Conservation (phyloP, 2,329 filamentous ascomycete species). For the Albophoma yamanashiensis region DNA sequence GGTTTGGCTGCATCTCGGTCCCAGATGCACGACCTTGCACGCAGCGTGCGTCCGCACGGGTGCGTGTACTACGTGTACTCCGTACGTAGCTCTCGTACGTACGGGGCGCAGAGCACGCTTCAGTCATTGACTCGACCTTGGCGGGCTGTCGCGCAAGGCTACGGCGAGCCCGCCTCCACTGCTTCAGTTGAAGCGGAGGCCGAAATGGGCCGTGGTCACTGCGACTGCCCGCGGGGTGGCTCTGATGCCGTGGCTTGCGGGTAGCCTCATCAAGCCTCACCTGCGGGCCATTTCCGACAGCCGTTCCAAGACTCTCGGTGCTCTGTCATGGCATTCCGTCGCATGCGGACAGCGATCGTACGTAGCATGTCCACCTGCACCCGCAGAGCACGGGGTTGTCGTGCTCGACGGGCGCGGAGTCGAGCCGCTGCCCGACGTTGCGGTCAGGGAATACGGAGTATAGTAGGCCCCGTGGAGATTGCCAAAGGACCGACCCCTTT, state of each 20-base stretch:
- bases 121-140: not conserved
- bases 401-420: not conserved
- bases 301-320: not conserved
- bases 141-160: not conserved
- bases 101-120: too few species aligned
- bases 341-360: not conserved
- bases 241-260: not conserved
- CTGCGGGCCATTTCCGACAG: not conserved
- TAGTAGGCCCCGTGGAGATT: not conserved
- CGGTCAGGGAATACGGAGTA: not conserved
- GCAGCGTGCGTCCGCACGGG: too few species aligned
- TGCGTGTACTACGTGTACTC: too few species aligned
- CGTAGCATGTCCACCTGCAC: not conserved
- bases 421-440: not conserved
- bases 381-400: not conserved
- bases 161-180: not conserved
- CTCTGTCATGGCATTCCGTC: not conserved
- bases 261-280: not conserved
- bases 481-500: not conserved
- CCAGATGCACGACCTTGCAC: not conserved
- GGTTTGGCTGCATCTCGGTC: not conserved
- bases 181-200: not conserved
- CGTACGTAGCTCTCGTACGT: too few species aligned
- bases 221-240: not conserved
- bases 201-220: not conserved